Conservation (phyloP, 208 protist species). For the Leishmania arabica region DNA sequence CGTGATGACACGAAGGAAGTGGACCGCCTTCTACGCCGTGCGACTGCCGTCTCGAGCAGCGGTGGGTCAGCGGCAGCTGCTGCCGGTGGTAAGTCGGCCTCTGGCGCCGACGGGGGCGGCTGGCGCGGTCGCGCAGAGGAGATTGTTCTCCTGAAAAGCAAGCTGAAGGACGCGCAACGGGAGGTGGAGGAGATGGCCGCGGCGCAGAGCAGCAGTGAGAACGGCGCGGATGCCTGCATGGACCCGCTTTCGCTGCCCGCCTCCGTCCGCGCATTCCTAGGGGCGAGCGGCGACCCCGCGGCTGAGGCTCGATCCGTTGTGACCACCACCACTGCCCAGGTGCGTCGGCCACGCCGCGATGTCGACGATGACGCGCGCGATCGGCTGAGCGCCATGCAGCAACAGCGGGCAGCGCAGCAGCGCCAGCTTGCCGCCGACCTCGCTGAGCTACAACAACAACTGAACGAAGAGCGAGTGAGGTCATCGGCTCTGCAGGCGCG, state of each 20-base stretch:
- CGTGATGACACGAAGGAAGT: conserved; percentile 41
- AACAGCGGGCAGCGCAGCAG: conserved; percentile 40
- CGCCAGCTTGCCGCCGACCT: conserved; percentile 50
- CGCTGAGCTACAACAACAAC: conserved; percentile 16
- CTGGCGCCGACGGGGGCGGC: conserved; percentile 14
- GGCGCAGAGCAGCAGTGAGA: not conserved
- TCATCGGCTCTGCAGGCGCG: conserved; percentile 57
- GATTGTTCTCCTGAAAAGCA: conserved; percentile 68
- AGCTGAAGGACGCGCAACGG: conserved; percentile 68
- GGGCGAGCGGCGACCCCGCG: not conserved
- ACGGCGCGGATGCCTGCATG: not conserved
- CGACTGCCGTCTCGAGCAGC: not conserved
- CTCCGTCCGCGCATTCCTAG: conserved; percentile 16
- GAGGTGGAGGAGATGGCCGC: conserved; percentile 13
- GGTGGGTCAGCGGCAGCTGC: not conserved
- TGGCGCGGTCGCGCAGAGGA: conserved; percentile 77
- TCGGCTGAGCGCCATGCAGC: conserved; percentile 42
- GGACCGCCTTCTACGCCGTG: conserved; percentile 39
- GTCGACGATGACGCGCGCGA: conserved; percentile 64
- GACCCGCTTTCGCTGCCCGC: conserved; percentile 12
- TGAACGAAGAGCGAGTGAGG: conserved; percentile 43
- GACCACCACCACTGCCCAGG: conserved; percentile 12
- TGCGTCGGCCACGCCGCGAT: conserved; percentile 33
- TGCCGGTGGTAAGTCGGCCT: not conserved
- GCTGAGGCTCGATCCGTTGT: conserved; percentile 10